Conservation (phyloP, 78 protist genomes). For the Pigoraptor vietnamica region DNA sequence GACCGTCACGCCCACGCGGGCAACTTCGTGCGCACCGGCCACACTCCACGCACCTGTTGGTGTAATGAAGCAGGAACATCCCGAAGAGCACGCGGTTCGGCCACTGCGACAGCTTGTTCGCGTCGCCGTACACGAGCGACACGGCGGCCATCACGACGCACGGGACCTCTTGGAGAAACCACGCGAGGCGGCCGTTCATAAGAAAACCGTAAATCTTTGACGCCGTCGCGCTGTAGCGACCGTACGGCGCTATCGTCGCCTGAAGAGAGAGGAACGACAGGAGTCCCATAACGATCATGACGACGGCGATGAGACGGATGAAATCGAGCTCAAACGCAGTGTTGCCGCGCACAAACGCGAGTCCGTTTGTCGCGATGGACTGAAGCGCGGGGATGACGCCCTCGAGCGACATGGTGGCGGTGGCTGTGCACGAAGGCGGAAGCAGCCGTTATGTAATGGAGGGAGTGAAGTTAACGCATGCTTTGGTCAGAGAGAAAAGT, state of each 20-base stretch:
- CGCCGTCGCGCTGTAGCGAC: not conserved
- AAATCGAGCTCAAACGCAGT: not conserved
- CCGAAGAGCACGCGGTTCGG: not conserved
- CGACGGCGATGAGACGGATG: not conserved
- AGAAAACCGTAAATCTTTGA: not conserved
- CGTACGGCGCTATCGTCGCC: not conserved
- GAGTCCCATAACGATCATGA: not conserved
- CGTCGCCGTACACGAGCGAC: not conserved
- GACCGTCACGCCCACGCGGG: too few species aligned
- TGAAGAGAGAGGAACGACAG: not conserved
- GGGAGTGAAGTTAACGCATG: too few species aligned
- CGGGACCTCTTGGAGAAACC: slow-evolving; percentile 32
- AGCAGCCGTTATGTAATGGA: too few species aligned
- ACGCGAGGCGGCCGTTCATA: slow-evolving; percentile 9
- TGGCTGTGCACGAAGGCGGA: not conserved
- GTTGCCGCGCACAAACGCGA: not conserved
- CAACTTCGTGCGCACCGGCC: too few species aligned
- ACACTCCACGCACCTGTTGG: slow-evolving; percentile 16
- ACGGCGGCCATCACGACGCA: not conserved
- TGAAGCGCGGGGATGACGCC: not conserved
- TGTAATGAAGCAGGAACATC: slow-evolving; percentile 25
- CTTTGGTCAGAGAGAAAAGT: too few species aligned
- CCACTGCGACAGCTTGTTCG: not conserved
- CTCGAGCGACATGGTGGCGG: not conserved
- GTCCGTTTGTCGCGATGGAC: not conserved